Conservation (phyloP, 768 basidiomycete genomes). For the Rhizopogon vinicolor region DNA sequence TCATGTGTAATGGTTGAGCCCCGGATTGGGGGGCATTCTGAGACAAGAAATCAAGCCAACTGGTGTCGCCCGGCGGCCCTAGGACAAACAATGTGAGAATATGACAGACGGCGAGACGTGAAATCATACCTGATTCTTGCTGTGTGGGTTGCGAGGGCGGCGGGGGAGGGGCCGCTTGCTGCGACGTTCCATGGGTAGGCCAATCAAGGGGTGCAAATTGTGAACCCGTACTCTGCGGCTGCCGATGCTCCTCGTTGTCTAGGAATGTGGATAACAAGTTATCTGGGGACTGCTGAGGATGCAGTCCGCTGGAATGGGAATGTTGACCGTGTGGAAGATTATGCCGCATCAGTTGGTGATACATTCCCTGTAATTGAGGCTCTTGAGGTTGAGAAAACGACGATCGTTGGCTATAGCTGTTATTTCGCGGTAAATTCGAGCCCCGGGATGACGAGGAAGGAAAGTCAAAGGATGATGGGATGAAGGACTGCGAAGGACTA, state of each 20-base stretch:
- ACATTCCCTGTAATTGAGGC: conserved; percentile 25
- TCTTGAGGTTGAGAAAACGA: conserved; percentile 25
- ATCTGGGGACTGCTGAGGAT: conserved; percentile 21
- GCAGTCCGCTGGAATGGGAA: conserved; percentile 8
- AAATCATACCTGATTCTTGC: conserved; percentile 20
- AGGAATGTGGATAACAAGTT: conserved; percentile 23
- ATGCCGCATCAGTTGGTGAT: conserved; percentile 22
- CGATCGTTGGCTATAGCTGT: conserved; percentile 22
- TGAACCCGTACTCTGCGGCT: conserved; percentile 16
- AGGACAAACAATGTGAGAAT: neutral
- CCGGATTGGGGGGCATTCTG: conserved; percentile 19
- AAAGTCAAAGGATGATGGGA: conserved; percentile 24
- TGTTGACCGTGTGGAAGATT: conserved; percentile 17
- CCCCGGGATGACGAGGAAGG: conserved; percentile 23
- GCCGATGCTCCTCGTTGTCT: conserved; percentile 24
- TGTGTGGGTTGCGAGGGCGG: conserved; percentile 11
- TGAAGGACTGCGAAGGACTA: conserved; percentile 19
- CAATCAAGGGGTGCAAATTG: conserved; percentile 26
- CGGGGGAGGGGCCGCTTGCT: conserved; percentile 4
- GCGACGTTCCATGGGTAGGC: conserved; percentile 27
- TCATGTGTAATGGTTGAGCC: conserved; percentile 24
- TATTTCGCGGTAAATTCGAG: conserved; percentile 13
- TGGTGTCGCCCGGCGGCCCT: conserved; percentile 26
- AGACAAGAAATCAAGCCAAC: conserved; percentile 29
- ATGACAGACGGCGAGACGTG: neutral